Evolutionary conservation across 75 land plant genomes (phyloP).

Genomic region (Ceratopteris richardii): DNA sequence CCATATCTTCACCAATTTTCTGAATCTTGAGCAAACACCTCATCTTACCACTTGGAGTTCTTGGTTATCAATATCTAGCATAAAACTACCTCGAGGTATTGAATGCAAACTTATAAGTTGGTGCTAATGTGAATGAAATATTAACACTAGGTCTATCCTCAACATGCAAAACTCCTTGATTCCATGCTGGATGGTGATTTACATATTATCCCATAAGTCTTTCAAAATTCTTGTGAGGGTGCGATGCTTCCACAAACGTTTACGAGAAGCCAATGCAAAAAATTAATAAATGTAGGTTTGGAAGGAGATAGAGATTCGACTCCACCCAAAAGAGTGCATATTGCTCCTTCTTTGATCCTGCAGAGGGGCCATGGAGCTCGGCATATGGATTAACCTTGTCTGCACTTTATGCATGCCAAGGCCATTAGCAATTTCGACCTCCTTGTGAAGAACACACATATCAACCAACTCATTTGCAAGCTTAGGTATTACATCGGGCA

Average conservation of each 20-base stretch:
- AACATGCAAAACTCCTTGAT: too few species aligned
- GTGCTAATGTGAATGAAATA: too few species aligned
- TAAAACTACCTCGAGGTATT: too few species aligned
- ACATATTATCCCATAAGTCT: too few species aligned
- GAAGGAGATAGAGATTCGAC: conserved; percentile 19
- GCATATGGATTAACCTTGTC: conserved; percentile 9
- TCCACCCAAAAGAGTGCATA: conserved; percentile 19
- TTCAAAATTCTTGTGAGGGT: conserved; percentile 9
- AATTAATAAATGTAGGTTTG: background rate
- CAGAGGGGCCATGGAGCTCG: conserved; percentile 12
- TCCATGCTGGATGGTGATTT: too few species aligned
- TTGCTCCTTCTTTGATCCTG: background rate
- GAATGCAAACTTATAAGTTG: too few species aligned
- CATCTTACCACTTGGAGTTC: too few species aligned
- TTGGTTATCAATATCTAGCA: too few species aligned
- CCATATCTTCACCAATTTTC: too few species aligned
- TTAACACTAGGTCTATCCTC: too few species aligned
- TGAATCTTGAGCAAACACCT: too few species aligned
- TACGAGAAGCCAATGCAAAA: conserved; percentile 18
- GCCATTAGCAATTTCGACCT: conserved; percentile 16
- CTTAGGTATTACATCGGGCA: conserved; percentile 13
- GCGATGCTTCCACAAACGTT: conserved; percentile 16
- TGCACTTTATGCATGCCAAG: conserved; percentile 14
- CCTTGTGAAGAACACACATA: conserved; percentile 15
- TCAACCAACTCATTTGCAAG: conserved; percentile 2